phyloP scores from a whole-genome alignment of 2,329 filamentous ascomycete species.

The Dactylonectria macrodidyma region DNA sequence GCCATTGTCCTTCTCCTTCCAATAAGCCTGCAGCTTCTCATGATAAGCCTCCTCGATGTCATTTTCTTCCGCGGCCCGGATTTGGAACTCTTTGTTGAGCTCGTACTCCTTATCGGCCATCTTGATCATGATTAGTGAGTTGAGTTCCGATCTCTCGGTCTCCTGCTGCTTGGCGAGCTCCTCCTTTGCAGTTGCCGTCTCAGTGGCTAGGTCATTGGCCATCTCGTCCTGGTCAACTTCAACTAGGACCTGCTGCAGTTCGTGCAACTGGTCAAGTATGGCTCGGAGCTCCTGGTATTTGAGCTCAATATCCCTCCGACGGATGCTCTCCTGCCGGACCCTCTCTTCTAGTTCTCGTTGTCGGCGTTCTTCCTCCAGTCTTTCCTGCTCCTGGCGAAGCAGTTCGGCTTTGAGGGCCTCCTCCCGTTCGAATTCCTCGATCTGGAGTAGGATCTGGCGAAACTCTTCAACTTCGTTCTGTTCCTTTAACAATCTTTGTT shows the following conservation, averaged over 20 bases:
- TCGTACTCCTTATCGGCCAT: constrained; percentile 52
- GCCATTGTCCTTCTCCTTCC: constrained; percentile 53
- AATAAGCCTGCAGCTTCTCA: constrained; percentile 56
- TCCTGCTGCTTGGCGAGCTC: constrained; percentile 53
- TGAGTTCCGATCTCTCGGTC: constrained; percentile 50
- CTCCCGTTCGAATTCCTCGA: constrained; percentile 65
- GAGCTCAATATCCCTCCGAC: constrained; percentile 55
- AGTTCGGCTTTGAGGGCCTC: constrained; percentile 60
- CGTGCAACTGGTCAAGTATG: constrained; percentile 58
- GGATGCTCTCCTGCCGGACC: constrained; percentile 56
- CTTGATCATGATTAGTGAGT: constrained; percentile 43
- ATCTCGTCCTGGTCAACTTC: constrained; percentile 57
- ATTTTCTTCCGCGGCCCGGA: constrained; percentile 58
- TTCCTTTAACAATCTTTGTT: constrained; percentile 52
- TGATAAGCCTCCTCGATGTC: constrained; percentile 62
- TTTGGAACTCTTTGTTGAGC: constrained; percentile 58
- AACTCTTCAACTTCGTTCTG: constrained; percentile 53
- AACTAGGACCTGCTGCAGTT: constrained; percentile 58
- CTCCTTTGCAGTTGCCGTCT: constrained; percentile 44
- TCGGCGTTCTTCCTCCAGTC: constrained; percentile 54
- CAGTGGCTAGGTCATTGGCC: constrained; percentile 43
- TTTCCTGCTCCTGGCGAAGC: constrained; percentile 56
- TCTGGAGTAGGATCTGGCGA: constrained; percentile 58
- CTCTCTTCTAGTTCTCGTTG: constrained; percentile 57
- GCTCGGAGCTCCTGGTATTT: constrained; percentile 57